phyloP scores from a whole-genome alignment of 78 protist genomes.

The Monosiga brevicollis region DNA sequence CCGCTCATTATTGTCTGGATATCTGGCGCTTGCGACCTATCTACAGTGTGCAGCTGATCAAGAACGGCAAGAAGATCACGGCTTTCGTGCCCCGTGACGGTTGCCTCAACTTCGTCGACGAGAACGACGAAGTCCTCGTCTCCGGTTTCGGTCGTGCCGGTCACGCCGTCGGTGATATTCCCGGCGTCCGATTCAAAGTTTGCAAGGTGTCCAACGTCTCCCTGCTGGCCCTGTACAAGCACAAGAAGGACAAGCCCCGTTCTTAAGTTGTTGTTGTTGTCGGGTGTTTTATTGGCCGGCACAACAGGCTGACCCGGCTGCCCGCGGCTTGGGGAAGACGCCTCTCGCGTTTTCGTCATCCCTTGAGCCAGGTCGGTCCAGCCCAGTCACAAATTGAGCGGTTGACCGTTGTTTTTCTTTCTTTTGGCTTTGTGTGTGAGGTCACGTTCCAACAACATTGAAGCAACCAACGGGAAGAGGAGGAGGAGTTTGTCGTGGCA shows the following conservation, averaged over 20 bases:
- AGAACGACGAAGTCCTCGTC: conserved; percentile 94
- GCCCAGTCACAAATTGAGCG: neutral
- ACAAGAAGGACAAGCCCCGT: conserved; percentile 88
- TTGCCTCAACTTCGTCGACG: conserved; percentile 96
- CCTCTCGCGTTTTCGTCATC: neutral
- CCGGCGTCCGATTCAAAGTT: conserved; percentile 99
- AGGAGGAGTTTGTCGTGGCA: no score
- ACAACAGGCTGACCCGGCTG: no score
- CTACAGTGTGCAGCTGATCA: conserved; percentile 95
- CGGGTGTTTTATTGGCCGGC: no score
- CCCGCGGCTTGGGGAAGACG: neutral
- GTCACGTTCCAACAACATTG: no score
- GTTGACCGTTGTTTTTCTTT: no score
- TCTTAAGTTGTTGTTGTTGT: no score
- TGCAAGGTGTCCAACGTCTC: conserved; percentile 92
- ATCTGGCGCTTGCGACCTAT: no score
- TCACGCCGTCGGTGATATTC: conserved; percentile 99
- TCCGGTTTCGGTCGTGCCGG: conserved; percentile 99
- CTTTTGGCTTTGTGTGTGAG: no score
- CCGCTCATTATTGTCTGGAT: no score
- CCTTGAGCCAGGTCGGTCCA: neutral
- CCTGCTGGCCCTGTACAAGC: conserved; percentile 74
- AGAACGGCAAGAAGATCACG: conserved; percentile 99
- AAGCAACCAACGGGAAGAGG: no score
- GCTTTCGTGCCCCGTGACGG: conserved; percentile 99